These are phyloP conservation scores for Beauveria bassiana DNA, from an alignment of 2,329 filamentous ascomycete genomes.

Conservation along the genomic window DNA sequence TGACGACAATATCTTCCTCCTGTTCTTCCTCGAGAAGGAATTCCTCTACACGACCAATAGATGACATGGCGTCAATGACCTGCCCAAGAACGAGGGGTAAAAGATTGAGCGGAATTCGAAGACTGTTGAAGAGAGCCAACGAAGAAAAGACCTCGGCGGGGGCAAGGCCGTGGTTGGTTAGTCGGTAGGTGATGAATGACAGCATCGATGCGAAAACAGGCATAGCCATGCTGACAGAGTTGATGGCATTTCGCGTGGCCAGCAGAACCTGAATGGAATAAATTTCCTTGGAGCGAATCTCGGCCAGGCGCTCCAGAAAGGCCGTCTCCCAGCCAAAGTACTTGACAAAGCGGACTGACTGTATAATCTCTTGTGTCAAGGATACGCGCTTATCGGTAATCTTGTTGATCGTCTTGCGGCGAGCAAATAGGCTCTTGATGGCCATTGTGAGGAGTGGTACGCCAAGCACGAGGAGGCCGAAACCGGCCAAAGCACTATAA, in stretches of 20 bases:
- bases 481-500: slow-evolving; percentile 85
- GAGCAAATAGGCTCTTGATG: slow-evolving; percentile 67
- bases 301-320: slow-evolving; percentile 68
- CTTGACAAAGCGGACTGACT: slow-evolving; percentile 90
- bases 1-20: slow-evolving; percentile 55
- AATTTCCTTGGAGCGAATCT: slow-evolving; percentile 71
- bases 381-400: slow-evolving; percentile 88
- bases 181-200: slow-evolving; percentile 76
- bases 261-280: slow-evolving; percentile 75
- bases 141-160: slow-evolving; percentile 87
- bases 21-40: slow-evolving; percentile 83
- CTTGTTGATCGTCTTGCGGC: slow-evolving; percentile 78
- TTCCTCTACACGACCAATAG: slow-evolving; percentile 76
- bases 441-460: slow-evolving; percentile 71
- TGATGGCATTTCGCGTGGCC: slow-evolving; percentile 76
- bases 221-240: slow-evolving; percentile 74
- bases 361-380: slow-evolving; percentile 84
- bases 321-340: slow-evolving; percentile 93
- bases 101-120: slow-evolving; percentile 84
- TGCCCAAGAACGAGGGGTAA: slow-evolving; percentile 84
- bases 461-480: slow-evolving; percentile 70
- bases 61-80: slow-evolving; percentile 81
- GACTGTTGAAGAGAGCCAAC: slow-evolving; percentile 83
- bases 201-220: slow-evolving; percentile 95
- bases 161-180: slow-evolving; percentile 57